phyloP scores from a whole-genome alignment of 1,284 basidiomycete species.

The Marasmius tenuissimus region DNA sequence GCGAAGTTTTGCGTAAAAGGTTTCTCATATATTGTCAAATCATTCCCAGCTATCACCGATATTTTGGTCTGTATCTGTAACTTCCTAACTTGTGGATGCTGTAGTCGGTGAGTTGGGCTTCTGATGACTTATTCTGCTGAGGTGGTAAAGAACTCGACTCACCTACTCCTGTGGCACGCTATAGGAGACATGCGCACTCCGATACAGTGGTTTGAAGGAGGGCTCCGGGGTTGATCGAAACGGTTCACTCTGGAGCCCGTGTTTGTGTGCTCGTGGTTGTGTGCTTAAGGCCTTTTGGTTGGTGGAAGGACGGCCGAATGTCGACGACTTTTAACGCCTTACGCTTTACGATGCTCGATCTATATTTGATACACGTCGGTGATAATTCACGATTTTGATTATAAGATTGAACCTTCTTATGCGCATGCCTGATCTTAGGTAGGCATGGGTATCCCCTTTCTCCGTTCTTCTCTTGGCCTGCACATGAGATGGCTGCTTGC shows the following conservation, averaged over 20 bases:
- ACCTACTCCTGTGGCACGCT: not conserved
- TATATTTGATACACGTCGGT: not conserved
- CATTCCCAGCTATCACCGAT: slow-evolving; percentile 31
- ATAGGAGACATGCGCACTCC: not conserved
- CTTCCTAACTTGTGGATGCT: slow-evolving; percentile 39
- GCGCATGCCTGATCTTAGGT: too few relatives aligned
- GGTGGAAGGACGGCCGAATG: not conserved
- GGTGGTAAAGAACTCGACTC: too few relatives aligned
- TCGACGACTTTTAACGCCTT: not conserved
- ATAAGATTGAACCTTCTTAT: too few relatives aligned
- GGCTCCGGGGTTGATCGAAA: not conserved
- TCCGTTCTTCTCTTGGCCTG: too few relatives aligned
- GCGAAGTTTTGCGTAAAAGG: not conserved
- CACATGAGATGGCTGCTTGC: too few relatives aligned
- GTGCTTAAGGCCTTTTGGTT: not conserved
- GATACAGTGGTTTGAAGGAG: not conserved
- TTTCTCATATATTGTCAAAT: not conserved
- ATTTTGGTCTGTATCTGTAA: slow-evolving; percentile 35
- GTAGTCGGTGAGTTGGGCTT: slow-evolving; percentile 21
- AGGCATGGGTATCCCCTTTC: too few relatives aligned
- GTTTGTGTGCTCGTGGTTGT: not conserved
- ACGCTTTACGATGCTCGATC: not conserved
- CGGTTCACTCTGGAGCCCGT: not conserved
- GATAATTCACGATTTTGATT: not conserved
- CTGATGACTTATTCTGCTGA: too few relatives aligned